A percentile compares a stretch with the other conserved stretches of the same genome.
phyloP scores from a whole-genome alignment of 2,329 filamentous ascomycete species.

The Alternaria metachromatica region DNA sequence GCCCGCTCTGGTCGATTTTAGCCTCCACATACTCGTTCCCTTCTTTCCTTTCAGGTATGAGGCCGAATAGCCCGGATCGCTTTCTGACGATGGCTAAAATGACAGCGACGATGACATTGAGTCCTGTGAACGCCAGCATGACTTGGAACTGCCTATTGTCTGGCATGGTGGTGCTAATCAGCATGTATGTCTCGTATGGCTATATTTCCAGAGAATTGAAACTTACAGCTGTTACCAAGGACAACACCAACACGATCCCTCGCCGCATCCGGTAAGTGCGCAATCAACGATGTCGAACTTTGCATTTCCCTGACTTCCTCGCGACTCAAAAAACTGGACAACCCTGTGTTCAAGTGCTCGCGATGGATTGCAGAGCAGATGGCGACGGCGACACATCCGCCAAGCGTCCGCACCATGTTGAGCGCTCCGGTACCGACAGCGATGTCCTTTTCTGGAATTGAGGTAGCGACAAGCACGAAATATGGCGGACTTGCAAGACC shows the following conservation, averaged over 20 bases:
- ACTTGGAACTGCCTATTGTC: conserved; percentile 42
- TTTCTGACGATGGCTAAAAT: conserved; percentile 30
- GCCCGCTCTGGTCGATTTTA: not conserved
- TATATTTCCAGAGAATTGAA: not conserved
- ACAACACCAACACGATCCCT: conserved; percentile 27
- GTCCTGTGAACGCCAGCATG: conserved; percentile 32
- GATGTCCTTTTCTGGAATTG: conserved; percentile 32
- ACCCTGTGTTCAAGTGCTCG: conserved; percentile 17
- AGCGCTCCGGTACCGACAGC: conserved; percentile 38
- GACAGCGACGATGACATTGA: conserved; percentile 33
- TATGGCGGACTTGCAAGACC: conserved; percentile 36
- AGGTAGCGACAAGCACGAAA: conserved; percentile 34
- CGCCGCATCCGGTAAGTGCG: conserved; percentile 21
- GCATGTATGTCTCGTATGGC: not conserved
- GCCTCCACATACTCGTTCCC: conserved; percentile 33
- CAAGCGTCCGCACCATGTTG: conserved; percentile 43
- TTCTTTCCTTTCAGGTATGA: conserved; percentile 24
- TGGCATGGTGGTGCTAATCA: not conserved
- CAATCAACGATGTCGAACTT: conserved; percentile 22
- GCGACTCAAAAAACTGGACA: conserved; percentile 27
- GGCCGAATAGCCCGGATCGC: conserved; percentile 30
- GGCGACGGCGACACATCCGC: conserved; percentile 40
- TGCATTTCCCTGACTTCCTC: conserved; percentile 30
- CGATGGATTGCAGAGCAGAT: conserved; percentile 42
- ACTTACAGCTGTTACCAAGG: conserved; percentile 33